Base-by-base conservation (phyloP, 139 green algal species). In the Desmodesmus armatus region DNA sequence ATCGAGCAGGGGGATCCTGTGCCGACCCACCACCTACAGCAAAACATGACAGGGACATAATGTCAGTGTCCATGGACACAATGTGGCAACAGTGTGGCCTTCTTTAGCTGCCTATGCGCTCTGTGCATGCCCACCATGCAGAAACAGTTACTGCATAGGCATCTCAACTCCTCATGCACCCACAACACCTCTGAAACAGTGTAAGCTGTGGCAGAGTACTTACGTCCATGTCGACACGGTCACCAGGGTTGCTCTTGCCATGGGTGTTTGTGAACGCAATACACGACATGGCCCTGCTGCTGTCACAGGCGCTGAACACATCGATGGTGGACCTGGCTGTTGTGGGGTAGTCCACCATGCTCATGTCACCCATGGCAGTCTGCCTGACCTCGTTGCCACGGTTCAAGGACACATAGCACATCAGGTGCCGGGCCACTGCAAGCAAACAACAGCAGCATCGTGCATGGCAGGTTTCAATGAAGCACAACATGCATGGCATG, bases 161-260 rank as follows among this genome's bases (percentile, higher is more conserved):
- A 44, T 5, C 33, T 17, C 65, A 25, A 33, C 65, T 41, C 13
- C 29, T n/a, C 65, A 25, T 44, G 29, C 33, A 41, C 65, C 65
- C 29, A 44, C 29, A 73, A 40, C 65, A 44, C n/a, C 40, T 73
- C n/a, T 44, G 25, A 19, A 40, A 73, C 13, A 73, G 5, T 73
- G 29, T 73, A 41, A 41, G 29, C 13, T 41, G 29, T 43, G 65
- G 65, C 29, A 29, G 5, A 41, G 5, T 7, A 76, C 67, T 53
- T 29, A 76, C 67, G 37, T 76, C 67, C 37, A 76, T 53, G 37
- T 76, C 67, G 5, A 76, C 67, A 25, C 67, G 49, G 37, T 76
- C 67, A 53, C 67, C 67, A 33, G 67, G 67, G 67, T 76, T 76
- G 17, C 17, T 31, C 67, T 76, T 76, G 67, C 67, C 37, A 5